Base-by-base conservation (phyloP, 106 monocot species). In the Alisma plantagoaquatica region DNA sequence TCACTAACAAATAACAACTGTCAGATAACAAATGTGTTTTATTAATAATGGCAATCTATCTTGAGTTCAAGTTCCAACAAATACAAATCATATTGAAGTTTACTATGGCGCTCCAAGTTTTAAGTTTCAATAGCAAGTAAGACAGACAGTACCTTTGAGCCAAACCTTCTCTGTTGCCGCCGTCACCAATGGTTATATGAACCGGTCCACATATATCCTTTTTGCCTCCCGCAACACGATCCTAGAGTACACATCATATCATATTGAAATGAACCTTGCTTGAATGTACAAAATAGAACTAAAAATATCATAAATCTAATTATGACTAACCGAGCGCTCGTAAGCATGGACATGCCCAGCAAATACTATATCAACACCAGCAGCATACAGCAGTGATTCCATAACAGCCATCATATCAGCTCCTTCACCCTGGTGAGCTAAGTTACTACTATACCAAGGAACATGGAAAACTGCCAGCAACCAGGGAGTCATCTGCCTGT, bases 321-420 rank as follows among this genome's bases (percentile, higher is more conserved):
- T 6, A 38, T 38, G 41, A 29, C 57, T 21, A 75, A 96, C 88
- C 30, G 88, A 65, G 11, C 94, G 75, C 57, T 98, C 96, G 42
- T 98, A 98, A 35, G 96, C 96, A 85, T 98, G 96, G 14, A 98
- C 89, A 74, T 98, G 96, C 10, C 96, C 96, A 5, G 88, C 75
- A 14, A 98, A 22, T 17, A 89, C 14, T 46, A 98, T 64, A 65
- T 98, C 96, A 1, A 79, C 84, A 46, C 85, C 78, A 60, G 84
- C 77, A 23, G 56, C 74, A 72, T 85, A 82, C 21, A 98, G 76
- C 60, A 98, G 47, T 24, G 78, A 73, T 35, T 98, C 98, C 62
- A 98, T 75, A 12, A 72, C 29, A 49, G 67, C 76, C 77, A 76
- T 98, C 98, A 98, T 98, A 14, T 43, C 44, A 33, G 82, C 71